Evolutionary conservation across 441 rosid species (phyloP).

Genomic region (Erodium moschatum): DNA sequence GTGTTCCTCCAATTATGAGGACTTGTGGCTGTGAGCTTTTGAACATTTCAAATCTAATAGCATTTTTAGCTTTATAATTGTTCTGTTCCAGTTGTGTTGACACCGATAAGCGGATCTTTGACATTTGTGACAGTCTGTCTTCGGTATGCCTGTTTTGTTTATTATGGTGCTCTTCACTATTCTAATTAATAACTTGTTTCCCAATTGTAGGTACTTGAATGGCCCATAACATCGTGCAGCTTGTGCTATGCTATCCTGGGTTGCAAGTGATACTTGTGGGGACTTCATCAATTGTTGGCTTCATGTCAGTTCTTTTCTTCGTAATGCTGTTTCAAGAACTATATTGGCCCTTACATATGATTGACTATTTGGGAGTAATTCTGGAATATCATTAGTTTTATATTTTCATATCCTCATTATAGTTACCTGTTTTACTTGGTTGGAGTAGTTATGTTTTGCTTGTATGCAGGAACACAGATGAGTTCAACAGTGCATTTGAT

Average conservation of each 20-base stretch:
- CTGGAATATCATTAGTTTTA: not conserved
- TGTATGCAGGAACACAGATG: slow-evolving; percentile 2
- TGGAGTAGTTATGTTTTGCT: not conserved
- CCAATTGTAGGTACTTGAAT: slow-evolving; percentile 23
- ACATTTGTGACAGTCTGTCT: not conserved
- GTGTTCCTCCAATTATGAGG: not conserved
- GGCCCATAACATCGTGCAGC: slow-evolving; percentile 5
- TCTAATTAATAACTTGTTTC: not conserved
- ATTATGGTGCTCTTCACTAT: not conserved
- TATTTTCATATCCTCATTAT: not conserved
- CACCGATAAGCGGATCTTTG: not conserved
- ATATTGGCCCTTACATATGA: not conserved
- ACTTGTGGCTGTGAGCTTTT: not conserved
- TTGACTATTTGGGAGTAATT: slow-evolving; percentile 11
- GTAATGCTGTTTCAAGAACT: not conserved
- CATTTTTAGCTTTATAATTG: not conserved
- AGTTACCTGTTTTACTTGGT: not conserved
- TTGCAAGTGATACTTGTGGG: slow-evolving; percentile 12
- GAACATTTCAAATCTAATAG: not conserved
- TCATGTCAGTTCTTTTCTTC: slow-evolving; percentile 6
- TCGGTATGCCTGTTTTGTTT: not conserved
- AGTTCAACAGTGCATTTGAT: not conserved
- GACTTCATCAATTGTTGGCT: slow-evolving; percentile 13
- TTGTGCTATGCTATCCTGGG: slow-evolving; percentile 14
- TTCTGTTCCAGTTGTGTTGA: not conserved